Evolutionary conservation across 148 eudicot species (phyloP).

Genomic region (Persicaria maculosa): DNA sequence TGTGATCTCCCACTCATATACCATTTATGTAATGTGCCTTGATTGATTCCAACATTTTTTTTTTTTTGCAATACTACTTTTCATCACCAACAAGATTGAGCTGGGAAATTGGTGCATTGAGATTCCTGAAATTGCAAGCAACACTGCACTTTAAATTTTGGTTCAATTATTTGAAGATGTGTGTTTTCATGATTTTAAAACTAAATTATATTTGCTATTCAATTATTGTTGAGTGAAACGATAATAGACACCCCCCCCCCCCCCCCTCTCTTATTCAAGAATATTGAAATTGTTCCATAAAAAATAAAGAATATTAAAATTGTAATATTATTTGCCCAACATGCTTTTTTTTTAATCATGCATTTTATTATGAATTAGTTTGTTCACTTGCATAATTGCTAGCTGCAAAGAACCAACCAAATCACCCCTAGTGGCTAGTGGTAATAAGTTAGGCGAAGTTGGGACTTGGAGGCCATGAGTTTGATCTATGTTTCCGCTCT

Average conservation of each 20-base stretch:
- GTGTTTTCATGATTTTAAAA: slow-evolving; percentile 1
- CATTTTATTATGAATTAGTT: no score
- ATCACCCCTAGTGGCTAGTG: no score
- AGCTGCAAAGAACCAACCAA: no score
- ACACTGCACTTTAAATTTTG: background rate
- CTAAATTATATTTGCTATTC: background rate
- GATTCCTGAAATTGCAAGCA: background rate
- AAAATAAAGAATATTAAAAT: no score
- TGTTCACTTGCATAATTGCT: no score
- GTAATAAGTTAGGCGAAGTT: no score
- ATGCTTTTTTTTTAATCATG: no score
- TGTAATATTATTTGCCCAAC: no score
- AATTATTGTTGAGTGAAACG: slow-evolving; percentile 2
- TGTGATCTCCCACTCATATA: background rate
- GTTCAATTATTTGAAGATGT: background rate
- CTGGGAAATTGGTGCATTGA: background rate
- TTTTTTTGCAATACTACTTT: background rate
- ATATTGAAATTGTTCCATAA: no score
- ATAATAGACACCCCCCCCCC: background rate
- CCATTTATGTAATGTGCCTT: background rate
- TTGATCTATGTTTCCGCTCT: no score
- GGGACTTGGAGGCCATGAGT: no score
- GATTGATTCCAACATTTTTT: slow-evolving; percentile 1
- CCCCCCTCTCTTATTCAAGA: no score
- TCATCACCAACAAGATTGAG: background rate